These are phyloP conservation scores for Diaporthe citrichinensis DNA, from an alignment of 2,329 filamentous ascomycete species.

Conservation along the genomic window DNA sequence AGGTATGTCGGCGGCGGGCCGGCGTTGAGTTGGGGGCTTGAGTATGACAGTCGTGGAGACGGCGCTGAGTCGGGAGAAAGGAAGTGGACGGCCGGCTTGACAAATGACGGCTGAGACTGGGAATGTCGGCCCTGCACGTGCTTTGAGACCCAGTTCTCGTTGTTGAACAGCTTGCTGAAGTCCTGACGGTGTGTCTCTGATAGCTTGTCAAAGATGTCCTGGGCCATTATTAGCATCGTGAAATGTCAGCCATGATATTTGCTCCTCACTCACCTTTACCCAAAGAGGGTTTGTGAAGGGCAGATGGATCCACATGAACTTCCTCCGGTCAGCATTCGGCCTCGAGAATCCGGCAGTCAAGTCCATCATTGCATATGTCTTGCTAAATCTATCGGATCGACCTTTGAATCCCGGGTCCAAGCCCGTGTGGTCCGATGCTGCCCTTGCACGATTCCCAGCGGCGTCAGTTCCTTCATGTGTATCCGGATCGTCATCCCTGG, in stretches of 20 bases:
- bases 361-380: conserved; percentile 47
- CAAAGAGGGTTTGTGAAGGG: conserved; percentile 71
- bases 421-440: conserved; percentile 17
- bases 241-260: conserved; percentile 39
- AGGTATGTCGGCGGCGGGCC: conserved; percentile 52
- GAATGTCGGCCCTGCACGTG: conserved; percentile 57
- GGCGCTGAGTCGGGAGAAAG: conserved; percentile 50
- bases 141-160: conserved; percentile 58
- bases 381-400: conserved; percentile 40
- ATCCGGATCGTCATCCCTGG: conserved; percentile 25
- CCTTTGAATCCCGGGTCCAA: conserved; percentile 1
- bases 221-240: conserved; percentile 41
- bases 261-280: conserved; percentile 62
- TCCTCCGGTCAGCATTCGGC: conserved; percentile 56
- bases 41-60: conserved; percentile 45
- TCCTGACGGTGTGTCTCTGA: conserved; percentile 58
- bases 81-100: conserved; percentile 55
- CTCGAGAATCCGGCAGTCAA: conserved; percentile 57
- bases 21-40: conserved; percentile 34
- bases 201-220: conserved; percentile 56
- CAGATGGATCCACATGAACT: conserved; percentile 71
- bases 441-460: neutral
- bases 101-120: conserved; percentile 55
- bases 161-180: conserved; percentile 55
- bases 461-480: neutral